Evolutionary conservation across 1,284 basidiomycete genomes (phyloP).

Genomic region (Malassezia equina): DNA sequence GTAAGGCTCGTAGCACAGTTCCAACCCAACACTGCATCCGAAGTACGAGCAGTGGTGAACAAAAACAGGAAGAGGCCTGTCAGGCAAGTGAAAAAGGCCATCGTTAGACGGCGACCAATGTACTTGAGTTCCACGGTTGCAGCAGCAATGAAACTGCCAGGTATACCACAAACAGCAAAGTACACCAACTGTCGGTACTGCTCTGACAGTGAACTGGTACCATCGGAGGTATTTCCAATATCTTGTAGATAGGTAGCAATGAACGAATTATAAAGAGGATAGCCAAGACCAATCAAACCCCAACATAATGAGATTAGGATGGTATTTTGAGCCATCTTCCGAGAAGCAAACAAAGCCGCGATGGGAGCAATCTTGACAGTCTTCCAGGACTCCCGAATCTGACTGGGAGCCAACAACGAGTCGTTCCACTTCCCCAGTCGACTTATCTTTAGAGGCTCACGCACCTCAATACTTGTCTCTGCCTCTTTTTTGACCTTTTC

Average conservation of each 20-base stretch:
- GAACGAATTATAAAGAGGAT: slow-evolving; percentile 63
- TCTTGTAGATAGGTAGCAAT: slow-evolving; percentile 56
- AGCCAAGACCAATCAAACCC: slow-evolving; percentile 63
- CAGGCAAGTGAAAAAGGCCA: slow-evolving; percentile 57
- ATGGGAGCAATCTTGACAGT: slow-evolving; percentile 51
- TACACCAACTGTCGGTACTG: slow-evolving; percentile 56
- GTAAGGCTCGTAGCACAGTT: slow-evolving; percentile 58
- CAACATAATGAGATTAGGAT: slow-evolving; percentile 57
- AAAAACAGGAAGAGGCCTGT: slow-evolving; percentile 62
- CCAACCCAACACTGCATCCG: slow-evolving; percentile 59
- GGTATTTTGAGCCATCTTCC: slow-evolving; percentile 58
- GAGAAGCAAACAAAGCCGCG: slow-evolving; percentile 57
- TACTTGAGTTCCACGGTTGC: slow-evolving; percentile 56
- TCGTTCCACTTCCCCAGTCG: not conserved
- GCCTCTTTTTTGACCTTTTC: not conserved
- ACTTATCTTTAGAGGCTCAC: not conserved
- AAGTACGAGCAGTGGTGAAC: slow-evolving; percentile 59
- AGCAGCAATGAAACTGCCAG: slow-evolving; percentile 57
- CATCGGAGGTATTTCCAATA: slow-evolving; percentile 49
- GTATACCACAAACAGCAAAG: slow-evolving; percentile 58
- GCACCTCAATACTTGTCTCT: not conserved
- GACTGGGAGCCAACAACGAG: slow-evolving; percentile 10
- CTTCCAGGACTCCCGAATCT: slow-evolving; percentile 15
- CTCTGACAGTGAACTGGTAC: slow-evolving; percentile 50
- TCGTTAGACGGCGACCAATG: slow-evolving; percentile 59